Evolutionary conservation across 169 alveolate species (phyloP).

Genomic region (Neospora caninum): DNA sequence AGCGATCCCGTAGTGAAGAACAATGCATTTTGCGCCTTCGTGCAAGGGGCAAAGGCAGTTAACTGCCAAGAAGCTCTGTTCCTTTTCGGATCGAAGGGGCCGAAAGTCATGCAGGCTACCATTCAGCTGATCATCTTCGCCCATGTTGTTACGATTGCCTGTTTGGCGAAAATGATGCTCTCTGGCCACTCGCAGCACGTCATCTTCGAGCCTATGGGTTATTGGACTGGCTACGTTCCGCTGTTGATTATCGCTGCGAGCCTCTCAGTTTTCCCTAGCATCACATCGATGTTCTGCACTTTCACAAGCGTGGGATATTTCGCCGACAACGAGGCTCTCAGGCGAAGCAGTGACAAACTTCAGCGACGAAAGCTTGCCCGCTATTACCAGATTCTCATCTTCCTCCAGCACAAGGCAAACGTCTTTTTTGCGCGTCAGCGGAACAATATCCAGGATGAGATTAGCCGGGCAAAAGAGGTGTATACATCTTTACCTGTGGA

Average conservation of each 20-base stretch:
- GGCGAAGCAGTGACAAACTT: constrained; percentile 35
- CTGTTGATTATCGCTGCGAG: constrained; percentile 13
- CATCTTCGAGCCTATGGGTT: constrained; percentile 44
- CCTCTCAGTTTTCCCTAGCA: constrained; percentile 48
- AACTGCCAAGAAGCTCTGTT: constrained; percentile 57
- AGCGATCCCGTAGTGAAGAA: constrained; percentile 33
- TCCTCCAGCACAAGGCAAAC: constrained; percentile 59
- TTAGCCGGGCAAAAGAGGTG: constrained; percentile 44
- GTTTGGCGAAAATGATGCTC: constrained; percentile 57
- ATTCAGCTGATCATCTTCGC: constrained; percentile 53
- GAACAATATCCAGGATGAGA: constrained; percentile 20
- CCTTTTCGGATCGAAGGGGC: constrained; percentile 45
- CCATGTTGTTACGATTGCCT: constrained; percentile 60
- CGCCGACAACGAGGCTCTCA: constrained; percentile 61
- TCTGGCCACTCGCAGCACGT: constrained; percentile 59
- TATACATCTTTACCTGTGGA: constrained; percentile 42
- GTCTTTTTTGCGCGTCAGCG: constrained; percentile 39
- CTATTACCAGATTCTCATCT: constrained; percentile 46
- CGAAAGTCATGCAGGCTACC: constrained; percentile 3
- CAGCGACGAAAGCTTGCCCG: constrained; percentile 51
- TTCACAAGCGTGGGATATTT: constrained; percentile 56
- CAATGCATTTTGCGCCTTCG: constrained; percentile 44
- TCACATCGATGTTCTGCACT: constrained; percentile 30
- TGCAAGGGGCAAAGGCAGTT: constrained; percentile 28
- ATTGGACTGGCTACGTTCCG: constrained; percentile 59